Evolutionary conservation across 352 stramenopile species (phyloP), one percentile per base, ranked within the genome.

Genomic region (Phytophthora multivora): DNA sequence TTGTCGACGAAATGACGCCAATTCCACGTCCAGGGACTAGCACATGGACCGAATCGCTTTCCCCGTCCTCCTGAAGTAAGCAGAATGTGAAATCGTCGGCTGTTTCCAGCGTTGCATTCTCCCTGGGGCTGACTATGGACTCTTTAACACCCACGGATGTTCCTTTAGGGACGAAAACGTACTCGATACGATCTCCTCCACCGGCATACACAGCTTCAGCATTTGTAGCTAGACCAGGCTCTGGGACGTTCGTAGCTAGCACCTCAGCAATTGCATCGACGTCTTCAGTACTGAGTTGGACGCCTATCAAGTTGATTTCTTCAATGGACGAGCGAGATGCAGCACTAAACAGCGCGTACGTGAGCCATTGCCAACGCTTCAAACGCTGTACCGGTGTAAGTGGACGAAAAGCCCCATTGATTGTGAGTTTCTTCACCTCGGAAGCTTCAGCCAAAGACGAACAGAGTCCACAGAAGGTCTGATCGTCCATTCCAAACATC

Each of bases 11-110:
- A 40, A 79, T 51, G 25, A 68, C 48, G 4, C 70, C 70, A 26
- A 64, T 70, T 1, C 56, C 70, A 36, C 52, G 63, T 13, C 73
- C 70, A 16, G 73, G 73, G 6, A 82, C 50, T 6, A 79, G 35
- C 8, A 77, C 53, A 16, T 79, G 66, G 4, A 77, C 54, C 56
- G 43, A 69, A 3, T 72, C 56, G 40, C 52, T 64, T 9, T 63
- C 25, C 13, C 31, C 42, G 7, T 69, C 61, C 23, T 71, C 46
- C 23, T 76, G 53, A 2, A 78, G 31, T 11, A 78, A 5, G 23
- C 62, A 58, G 33, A 68, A 65, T 4, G 39, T 39, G 25, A 58
- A 63, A 10, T 65, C 40, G 0, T 72, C 57, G 15, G 68, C 19
- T 3, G 63, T 72, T 47, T 64, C 31, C 51, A 72, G 42, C 25